A percentile compares a stretch with the other conserved stretches of the same genome.
Evolutionary conservation across 2,329 filamentous ascomycete genomes (phyloP).

Genomic region (Botrytis galanthina): DNA sequence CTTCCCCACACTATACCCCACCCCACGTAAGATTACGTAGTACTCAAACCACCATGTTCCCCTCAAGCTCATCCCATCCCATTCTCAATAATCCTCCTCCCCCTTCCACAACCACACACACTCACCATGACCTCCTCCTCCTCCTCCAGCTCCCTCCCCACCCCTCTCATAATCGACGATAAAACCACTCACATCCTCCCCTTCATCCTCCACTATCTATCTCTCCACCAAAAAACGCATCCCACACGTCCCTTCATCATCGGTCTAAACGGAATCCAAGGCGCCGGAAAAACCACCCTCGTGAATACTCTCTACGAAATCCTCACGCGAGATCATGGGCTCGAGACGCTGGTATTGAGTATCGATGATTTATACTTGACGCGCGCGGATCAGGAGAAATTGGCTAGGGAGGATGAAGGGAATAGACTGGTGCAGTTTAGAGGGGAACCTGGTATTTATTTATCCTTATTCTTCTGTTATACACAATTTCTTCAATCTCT

Average conservation of each 20-base stretch:
- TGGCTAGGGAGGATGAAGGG: slow-evolving; percentile 51
- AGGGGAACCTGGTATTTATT: slow-evolving; percentile 57
- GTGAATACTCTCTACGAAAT: slow-evolving; percentile 61
- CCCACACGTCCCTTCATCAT: slow-evolving; percentile 67
- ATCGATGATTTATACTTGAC: slow-evolving; percentile 71
- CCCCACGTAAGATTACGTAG: too few species aligned
- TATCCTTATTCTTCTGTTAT: too few species aligned
- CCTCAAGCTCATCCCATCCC: background rate
- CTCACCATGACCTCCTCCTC: background rate
- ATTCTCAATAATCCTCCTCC: background rate
- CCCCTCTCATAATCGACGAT: slow-evolving; percentile 62
- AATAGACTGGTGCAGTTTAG: slow-evolving; percentile 65
- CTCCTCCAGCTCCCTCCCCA: background rate
- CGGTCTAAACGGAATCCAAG: slow-evolving; percentile 88
- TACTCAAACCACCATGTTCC: too few species aligned
- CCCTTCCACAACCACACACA: background rate
- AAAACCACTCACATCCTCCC: slow-evolving; percentile 75
- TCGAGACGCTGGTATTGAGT: slow-evolving; percentile 57
- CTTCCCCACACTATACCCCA: too few species aligned
- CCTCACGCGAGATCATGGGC: slow-evolving; percentile 50
- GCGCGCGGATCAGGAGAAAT: slow-evolving; percentile 52
- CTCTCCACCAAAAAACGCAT: slow-evolving; percentile 45
- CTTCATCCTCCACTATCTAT: slow-evolving; percentile 66
- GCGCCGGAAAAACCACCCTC: slow-evolving; percentile 88
- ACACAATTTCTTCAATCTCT: too few species aligned